phyloP scores from a whole-genome alignment of 768 basidiomycete genomes.

The Pisolithus tinctorius region DNA sequence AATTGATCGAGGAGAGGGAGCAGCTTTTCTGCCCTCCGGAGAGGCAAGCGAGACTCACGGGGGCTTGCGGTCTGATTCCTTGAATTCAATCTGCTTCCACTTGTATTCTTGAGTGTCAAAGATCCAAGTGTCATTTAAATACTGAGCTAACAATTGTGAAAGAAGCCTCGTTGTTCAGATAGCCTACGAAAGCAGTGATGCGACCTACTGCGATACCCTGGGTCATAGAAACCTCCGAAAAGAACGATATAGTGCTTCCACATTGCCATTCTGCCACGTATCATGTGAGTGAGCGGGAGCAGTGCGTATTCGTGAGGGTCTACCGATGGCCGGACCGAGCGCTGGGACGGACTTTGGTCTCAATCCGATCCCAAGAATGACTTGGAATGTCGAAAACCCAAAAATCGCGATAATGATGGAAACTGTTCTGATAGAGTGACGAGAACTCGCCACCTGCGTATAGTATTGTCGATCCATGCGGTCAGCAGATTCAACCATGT shows the following conservation, averaged over 20 bases:
- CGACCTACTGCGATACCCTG: conserved; percentile 67
- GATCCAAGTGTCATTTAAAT: conserved; percentile 78
- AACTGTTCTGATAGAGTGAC: conserved; percentile 71
- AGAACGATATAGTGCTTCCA: conserved; percentile 86
- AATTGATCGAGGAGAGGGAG: not conserved
- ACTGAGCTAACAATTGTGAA: conserved; percentile 46
- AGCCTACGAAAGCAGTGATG: not conserved
- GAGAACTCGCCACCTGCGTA: conserved; percentile 76
- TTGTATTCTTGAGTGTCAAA: conserved; percentile 84
- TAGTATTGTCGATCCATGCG: too few species aligned
- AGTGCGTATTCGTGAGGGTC: conserved; percentile 8
- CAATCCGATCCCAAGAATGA: conserved; percentile 83
- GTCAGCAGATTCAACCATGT: too few species aligned
- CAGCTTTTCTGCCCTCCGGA: not conserved
- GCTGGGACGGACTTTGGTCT: conserved; percentile 73
- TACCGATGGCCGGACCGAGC: conserved; percentile 82
- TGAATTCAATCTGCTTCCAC: conserved; percentile 75
- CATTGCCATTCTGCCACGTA: conserved; percentile 61
- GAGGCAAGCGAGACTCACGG: conserved; percentile 42
- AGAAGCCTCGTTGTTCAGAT: not conserved
- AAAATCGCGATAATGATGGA: conserved; percentile 86
- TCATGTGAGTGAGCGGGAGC: not conserved
- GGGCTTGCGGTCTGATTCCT: conserved; percentile 63
- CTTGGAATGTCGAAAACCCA: conserved; percentile 80
- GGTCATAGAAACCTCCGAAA: conserved; percentile 90